These are phyloP conservation scores for Serendipita indica DNA, from an alignment of 768 basidiomycete genomes.

Conservation along the genomic window DNA sequence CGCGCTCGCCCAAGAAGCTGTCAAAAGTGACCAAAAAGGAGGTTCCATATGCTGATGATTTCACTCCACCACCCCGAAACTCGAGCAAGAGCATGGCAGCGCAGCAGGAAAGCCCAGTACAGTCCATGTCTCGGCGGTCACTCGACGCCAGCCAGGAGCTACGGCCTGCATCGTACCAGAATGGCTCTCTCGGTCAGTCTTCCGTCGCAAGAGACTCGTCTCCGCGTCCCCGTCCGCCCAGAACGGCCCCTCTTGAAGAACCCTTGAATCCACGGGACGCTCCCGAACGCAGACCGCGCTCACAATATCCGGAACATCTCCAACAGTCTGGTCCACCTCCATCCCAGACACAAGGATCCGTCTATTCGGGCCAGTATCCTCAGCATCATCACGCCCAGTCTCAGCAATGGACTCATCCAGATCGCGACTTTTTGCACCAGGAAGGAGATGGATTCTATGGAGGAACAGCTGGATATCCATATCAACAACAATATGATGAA, in stretches of 20 bases:
- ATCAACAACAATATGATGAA: neutral
- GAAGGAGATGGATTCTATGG: constrained; percentile 14
- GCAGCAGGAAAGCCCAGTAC: neutral
- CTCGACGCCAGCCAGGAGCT: neutral
- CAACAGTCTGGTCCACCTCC: neutral
- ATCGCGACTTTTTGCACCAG: constrained; percentile 1
- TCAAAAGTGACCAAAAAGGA: neutral
- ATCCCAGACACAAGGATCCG: neutral
- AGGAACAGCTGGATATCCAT: neutral
- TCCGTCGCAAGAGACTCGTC: neutral
- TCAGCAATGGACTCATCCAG: neutral
- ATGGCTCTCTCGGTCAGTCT: neutral
- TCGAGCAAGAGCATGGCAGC: neutral
- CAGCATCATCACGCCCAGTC: neutral
- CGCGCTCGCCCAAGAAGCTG: neutral
- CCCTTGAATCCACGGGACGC: neutral
- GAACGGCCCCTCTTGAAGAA: constrained; percentile 5
- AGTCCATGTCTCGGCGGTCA: neutral
- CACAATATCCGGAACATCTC: neutral
- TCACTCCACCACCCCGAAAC: neutral
- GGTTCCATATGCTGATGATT: neutral
- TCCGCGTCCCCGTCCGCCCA: neutral
- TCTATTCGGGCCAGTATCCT: neutral
- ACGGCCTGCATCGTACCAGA: neutral
- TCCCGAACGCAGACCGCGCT: constrained; percentile 4